Conservation (phyloP, 2,329 filamentous ascomycete genomes). For the Delphinella strobiligena region DNA sequence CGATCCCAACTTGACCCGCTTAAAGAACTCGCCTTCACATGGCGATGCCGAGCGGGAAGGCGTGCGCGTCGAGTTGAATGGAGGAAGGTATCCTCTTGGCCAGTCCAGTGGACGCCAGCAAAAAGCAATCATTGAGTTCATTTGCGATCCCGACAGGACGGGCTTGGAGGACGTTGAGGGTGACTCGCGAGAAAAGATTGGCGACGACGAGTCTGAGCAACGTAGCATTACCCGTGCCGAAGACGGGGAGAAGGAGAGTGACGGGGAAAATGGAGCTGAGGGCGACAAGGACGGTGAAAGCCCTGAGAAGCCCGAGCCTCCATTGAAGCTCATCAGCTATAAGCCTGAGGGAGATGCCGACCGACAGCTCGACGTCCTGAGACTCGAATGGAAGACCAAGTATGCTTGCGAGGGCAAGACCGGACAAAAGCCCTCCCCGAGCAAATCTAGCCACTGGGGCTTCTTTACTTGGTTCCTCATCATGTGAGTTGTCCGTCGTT, state of each 20-base stretch:
- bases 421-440: constrained; percentile 8
- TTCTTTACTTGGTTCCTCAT: constrained; percentile 97
- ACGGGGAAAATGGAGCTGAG: constrained; percentile 17
- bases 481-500: constrained; percentile 50
- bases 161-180: constrained; percentile 61
- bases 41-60: constrained; percentile 59
- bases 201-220: constrained; percentile 34
- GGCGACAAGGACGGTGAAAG: constrained; percentile 8
- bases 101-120: constrained; percentile 45
- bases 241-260: constrained; percentile 22
- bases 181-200: constrained; percentile 44
- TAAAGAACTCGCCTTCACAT: constrained; percentile 53
- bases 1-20: constrained; percentile 52
- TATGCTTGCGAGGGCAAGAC: constrained; percentile 61
- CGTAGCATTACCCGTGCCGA: constrained; percentile 33
- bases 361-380: constrained; percentile 47
- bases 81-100: constrained; percentile 38
- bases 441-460: constrained; percentile 49
- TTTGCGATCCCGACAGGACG: constrained; percentile 61
- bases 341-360: constrained; percentile 44
- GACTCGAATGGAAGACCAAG: constrained; percentile 76
- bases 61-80: constrained; percentile 54
- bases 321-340: constrained; percentile 69
- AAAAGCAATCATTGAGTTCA: constrained; percentile 70
- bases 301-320: constrained; percentile 41